Evolutionary conservation across 176 grass and related monocot genomes (phyloP).

Genomic region (Oryza glumipatula): DNA sequence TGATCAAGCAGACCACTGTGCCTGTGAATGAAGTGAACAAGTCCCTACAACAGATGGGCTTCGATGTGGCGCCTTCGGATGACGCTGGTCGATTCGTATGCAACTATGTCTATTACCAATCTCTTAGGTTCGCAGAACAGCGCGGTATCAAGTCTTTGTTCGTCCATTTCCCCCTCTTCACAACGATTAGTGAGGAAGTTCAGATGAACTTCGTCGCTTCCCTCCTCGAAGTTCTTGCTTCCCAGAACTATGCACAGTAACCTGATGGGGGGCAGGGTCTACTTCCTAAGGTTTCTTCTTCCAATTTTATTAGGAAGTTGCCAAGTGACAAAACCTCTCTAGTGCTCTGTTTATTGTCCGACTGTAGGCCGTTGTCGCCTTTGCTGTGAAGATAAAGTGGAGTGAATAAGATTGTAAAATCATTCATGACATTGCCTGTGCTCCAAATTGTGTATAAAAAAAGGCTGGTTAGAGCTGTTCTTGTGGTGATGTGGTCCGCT

Average conservation of each 20-base stretch:
- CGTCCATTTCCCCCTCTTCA: slow-evolving; percentile 85
- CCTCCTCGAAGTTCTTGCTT: slow-evolving; percentile 65
- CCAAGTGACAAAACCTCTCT: not conserved
- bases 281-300: not conserved
- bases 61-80: slow-evolving; percentile 66
- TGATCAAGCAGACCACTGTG: slow-evolving; percentile 56
- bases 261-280: not conserved
- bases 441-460: slow-evolving; percentile 24
- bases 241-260: slow-evolving; percentile 33
- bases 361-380: not conserved
- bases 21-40: slow-evolving; percentile 60
- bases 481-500: not conserved
- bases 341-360: not conserved
- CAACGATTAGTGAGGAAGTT: slow-evolving; percentile 65
- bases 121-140: slow-evolving; percentile 73
- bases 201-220: slow-evolving; percentile 80
- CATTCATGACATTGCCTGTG: slow-evolving; percentile 1
- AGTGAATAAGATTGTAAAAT: slow-evolving; percentile 22
- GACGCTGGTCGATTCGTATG: slow-evolving; percentile 85
- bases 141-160: slow-evolving; percentile 69
- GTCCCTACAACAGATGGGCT: slow-evolving; percentile 61
- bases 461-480: not conserved
- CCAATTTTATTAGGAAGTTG: not conserved
- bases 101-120: slow-evolving; percentile 90
- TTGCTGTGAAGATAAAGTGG: slow-evolving; percentile 3